Evolutionary conservation across 306 rosid species (phyloP).

Genomic region (Herpetospermum pedunculosum): DNA sequence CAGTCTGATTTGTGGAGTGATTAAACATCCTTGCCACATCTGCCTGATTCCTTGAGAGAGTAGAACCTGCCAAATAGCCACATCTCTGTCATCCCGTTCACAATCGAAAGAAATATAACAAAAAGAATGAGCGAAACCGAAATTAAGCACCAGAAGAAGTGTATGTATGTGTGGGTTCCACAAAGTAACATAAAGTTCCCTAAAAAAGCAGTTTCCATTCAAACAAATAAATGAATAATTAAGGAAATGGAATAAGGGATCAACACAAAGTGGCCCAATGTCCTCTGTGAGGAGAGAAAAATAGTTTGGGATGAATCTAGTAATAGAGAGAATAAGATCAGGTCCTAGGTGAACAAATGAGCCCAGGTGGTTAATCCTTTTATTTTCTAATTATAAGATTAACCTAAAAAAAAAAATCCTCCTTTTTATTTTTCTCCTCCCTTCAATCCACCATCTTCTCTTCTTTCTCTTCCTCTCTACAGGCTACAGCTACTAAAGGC

Average conservation of each 20-base stretch:
- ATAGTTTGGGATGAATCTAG: background rate
- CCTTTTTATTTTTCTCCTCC: background rate
- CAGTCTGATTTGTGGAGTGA: slow-evolving; percentile 50
- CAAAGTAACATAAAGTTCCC: background rate
- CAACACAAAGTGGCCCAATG: background rate
- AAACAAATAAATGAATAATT: background rate
- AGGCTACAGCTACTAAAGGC: background rate
- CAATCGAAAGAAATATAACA: background rate
- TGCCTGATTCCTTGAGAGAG: slow-evolving; percentile 49
- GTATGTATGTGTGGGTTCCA: background rate
- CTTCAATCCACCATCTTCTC: background rate
- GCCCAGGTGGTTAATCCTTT: background rate
- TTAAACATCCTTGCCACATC: slow-evolving; percentile 36
- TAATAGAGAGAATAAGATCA: background rate
- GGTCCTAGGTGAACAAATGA: background rate
- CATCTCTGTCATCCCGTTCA: background rate
- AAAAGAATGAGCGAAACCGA: background rate
- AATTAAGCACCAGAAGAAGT: background rate
- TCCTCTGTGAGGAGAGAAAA: background rate
- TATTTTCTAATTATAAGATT: background rate
- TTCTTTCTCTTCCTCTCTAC: background rate
- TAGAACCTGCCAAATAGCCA: slow-evolving; percentile 35
- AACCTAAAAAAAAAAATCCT: too few relatives aligned
- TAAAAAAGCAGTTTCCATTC: background rate
- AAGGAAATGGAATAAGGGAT: background rate